Evolutionary conservation across 768 basidiomycete genomes (phyloP).

Genomic region (Tricholoma matsutake): DNA sequence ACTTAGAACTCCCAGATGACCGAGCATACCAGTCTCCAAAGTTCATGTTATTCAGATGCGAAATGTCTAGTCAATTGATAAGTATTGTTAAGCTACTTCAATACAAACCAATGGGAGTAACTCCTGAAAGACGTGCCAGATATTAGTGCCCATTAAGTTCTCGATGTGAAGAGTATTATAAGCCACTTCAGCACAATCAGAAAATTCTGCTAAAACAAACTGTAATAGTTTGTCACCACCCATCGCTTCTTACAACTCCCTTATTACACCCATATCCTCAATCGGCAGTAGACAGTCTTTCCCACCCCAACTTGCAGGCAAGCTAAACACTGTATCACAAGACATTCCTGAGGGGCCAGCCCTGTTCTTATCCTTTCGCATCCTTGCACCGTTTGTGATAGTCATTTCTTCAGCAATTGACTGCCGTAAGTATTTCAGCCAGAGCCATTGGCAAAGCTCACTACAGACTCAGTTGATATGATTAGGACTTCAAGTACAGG

Average conservation of each 20-base stretch:
- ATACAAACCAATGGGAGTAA: not conserved
- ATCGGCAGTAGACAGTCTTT: conserved; percentile 25
- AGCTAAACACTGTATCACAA: conserved; percentile 27
- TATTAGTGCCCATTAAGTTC: conserved; percentile 4
- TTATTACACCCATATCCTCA: conserved; percentile 18
- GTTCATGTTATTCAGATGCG: not conserved
- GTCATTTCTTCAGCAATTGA: conserved; percentile 12
- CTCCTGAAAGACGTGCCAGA: conserved; percentile 1
- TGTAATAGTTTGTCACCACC: conserved; percentile 28
- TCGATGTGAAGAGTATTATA: conserved; percentile 2
- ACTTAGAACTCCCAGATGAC: no score
- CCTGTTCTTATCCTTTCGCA: conserved; percentile 31
- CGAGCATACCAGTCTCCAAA: not conserved
- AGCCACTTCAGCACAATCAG: not conserved
- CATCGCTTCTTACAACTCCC: conserved; percentile 25
- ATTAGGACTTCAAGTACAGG: not conserved
- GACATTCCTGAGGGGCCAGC: conserved; percentile 33
- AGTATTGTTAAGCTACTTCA: not conserved
- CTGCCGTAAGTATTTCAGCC: conserved; percentile 23
- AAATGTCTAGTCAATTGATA: not conserved
- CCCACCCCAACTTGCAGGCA: conserved; percentile 23
- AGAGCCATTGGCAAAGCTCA: conserved; percentile 26
- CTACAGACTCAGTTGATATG: conserved; percentile 10
- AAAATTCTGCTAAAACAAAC: conserved; percentile 30
- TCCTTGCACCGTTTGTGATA: conserved; percentile 21